phyloP scores from a whole-genome alignment of 2,329 filamentous ascomycete species.

The Gnomoniopsis sp. region DNA sequence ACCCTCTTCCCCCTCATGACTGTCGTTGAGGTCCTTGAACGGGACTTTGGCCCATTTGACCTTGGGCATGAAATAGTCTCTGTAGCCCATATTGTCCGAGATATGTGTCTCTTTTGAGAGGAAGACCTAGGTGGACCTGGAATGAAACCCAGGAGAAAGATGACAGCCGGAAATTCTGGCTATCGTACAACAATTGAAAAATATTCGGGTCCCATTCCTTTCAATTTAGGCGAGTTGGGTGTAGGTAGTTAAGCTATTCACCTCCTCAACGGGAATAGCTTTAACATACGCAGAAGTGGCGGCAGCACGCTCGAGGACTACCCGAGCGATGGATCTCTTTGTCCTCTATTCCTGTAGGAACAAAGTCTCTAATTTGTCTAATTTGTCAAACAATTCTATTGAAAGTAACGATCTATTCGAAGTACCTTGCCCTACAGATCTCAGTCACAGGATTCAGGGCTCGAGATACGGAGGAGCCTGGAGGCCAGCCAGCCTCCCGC shows the following conservation, averaged over 20 bases:
- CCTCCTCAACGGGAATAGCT: neutral
- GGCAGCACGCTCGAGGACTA: neutral
- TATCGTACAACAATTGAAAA: neutral
- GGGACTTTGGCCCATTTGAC: neutral
- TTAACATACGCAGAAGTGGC: neutral
- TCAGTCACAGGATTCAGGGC: too few relatives aligned
- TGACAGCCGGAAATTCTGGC: neutral
- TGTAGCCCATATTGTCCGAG: neutral
- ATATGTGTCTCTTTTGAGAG: neutral
- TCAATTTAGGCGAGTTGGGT: neutral
- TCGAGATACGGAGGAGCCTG: too few relatives aligned
- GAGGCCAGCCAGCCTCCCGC: too few relatives aligned
- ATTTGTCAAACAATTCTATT: too few relatives aligned
- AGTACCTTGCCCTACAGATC: too few relatives aligned
- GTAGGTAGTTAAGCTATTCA: neutral
- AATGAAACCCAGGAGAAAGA: neutral
- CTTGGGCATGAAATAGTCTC: slow-evolving; percentile 1
- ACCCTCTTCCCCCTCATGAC: neutral
- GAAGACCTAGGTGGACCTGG: neutral
- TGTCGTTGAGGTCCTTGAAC: neutral
- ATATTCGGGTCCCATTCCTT: neutral
- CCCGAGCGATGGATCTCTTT: neutral
- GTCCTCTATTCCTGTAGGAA: neutral
- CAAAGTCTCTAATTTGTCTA: neutral
- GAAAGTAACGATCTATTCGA: too few relatives aligned